Base-by-base conservation (phyloP, 1,284 basidiomycete species). In the Cutaneotrichosporon dermatis region DNA sequence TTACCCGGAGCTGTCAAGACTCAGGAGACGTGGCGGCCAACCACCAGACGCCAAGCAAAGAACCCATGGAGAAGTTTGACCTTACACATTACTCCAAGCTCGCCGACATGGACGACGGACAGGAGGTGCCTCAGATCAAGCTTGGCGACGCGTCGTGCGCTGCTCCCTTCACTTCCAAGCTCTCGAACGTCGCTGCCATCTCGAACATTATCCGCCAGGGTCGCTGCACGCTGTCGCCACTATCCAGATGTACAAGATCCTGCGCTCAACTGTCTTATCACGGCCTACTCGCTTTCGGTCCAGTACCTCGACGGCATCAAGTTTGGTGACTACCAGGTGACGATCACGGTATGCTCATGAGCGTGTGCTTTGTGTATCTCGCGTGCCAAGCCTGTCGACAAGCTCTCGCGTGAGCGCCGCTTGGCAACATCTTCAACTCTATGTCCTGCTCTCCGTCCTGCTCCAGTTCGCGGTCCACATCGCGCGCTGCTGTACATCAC, bases 191-290 rank as follows among this genome's bases (percentile, higher is more conserved):
- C 58, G 84, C 88, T 66, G 92, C 93, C 45, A 90, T 96, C 70
- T 88, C 90, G 35, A 92, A 93, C 75, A 96, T 97, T 74, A 95
- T 97, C 68, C 87, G 93, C 48, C 93, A 97, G 80, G 93, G 94
- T 25, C 88, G 93, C 49, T 96, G 93, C 80, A 97, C 93, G 0
- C 85, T 97, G 93, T 97, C 46, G 93, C 93, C 1, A 97, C 93
- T 1, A 89, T 94, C 59, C 94, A 97, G 79, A 97, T 97, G 93
- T 97, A 96, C 86, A 96, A 96, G 82, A 97, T 97, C 67, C 82
- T 97, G 93, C 93, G 2, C 81, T 96, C 62, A 97, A 97, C 76
- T 96, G 93, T 75, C 82, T 97, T 44, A 97, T 97, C 75, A 95
- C 92, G 3, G 93, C 93, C 37, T 97, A 94, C 80, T 92, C 89